Base-by-base conservation (phyloP, 2,329 filamentous ascomycete genomes). In the Aspergillus sp. region DNA sequence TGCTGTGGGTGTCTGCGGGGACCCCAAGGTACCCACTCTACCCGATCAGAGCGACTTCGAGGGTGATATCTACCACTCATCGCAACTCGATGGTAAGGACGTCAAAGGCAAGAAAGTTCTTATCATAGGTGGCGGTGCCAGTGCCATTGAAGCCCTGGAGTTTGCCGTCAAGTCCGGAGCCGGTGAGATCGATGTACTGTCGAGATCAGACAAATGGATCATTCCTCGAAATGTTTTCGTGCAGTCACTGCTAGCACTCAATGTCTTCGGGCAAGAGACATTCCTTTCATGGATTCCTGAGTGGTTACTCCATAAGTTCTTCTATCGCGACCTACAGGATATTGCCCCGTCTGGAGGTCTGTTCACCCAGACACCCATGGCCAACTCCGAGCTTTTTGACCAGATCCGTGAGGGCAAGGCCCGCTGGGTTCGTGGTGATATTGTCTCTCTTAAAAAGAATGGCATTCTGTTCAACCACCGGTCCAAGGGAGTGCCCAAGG, bases 331-430 rank as follows among this genome's bases (percentile, higher is more conserved):
- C 54, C 76, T 94, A 3, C 70, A 83, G 54, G 82, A 90, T 52
- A 75, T 94, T 5, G 79, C 86, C 0, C 88, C 88, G 0, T 69
- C 77, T 1, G 72, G 78, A 57, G 87, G 87, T 7, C 69, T 93
- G n/a, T 94, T 89, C 63, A 89, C 78, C 27, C 85, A 87, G 40
- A 94, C 88, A 0, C 88, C 88, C 0, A 91, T 93, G 86, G 86
- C 93, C 26, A 94, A 93, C 65, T 85, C 83, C 11, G 83, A 90
- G 37, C 78, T 94, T 1, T 85, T 95, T 66, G 73, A 86, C 38
- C 84, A 86, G 55, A 78, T 94, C 29, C 83, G 88, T 12, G 68
- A 73, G 1, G 86, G 86, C 8, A 77, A 80, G 51, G 87, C 86
- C 0, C 78, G 84, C 49, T 94, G 89, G 89, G 70, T 93, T 1